Evolutionary conservation across 441 rosid species (phyloP).

Genomic region (Gossypium davidsonii): DNA sequence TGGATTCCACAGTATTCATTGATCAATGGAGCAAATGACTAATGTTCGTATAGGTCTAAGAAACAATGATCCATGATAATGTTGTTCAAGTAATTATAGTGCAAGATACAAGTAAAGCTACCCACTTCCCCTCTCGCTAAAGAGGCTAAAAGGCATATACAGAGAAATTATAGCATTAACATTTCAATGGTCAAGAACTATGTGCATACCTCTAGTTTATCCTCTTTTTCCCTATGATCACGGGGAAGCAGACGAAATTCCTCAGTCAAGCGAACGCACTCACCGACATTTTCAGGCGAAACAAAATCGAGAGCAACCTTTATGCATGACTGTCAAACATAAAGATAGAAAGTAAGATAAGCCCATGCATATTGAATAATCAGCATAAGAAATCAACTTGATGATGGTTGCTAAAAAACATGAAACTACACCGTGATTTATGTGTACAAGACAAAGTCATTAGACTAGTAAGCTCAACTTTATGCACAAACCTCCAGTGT

Average conservation of each 20-base stretch:
- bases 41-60: not conserved
- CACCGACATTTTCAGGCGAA: conserved; percentile 35
- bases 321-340: conserved; percentile 33
- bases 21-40: not conserved
- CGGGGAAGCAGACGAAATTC: conserved; percentile 33
- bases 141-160: not conserved
- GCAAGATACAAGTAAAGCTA: not conserved
- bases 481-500: no score
- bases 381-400: not conserved
- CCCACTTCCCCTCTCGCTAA: not conserved
- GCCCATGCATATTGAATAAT: not conserved
- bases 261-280: conserved; percentile 31
- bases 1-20: no score
- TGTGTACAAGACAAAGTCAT: not conserved
- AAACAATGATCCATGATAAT: not conserved
- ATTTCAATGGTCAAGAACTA: not conserved
- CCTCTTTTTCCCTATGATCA: conserved; percentile 32
- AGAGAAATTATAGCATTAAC: not conserved
- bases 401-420: not conserved
- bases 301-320: conserved; percentile 37
- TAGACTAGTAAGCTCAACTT: not conserved
- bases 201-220: conserved; percentile 34
- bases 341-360: not conserved
- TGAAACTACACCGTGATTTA: not conserved
- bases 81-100: no score